Percentiles rank a stretch among this genome's conserved stretches.
These are phyloP conservation scores for Polychaeton citri DNA, from an alignment of 2,329 filamentous ascomycete genomes.

Conservation along the genomic window DNA sequence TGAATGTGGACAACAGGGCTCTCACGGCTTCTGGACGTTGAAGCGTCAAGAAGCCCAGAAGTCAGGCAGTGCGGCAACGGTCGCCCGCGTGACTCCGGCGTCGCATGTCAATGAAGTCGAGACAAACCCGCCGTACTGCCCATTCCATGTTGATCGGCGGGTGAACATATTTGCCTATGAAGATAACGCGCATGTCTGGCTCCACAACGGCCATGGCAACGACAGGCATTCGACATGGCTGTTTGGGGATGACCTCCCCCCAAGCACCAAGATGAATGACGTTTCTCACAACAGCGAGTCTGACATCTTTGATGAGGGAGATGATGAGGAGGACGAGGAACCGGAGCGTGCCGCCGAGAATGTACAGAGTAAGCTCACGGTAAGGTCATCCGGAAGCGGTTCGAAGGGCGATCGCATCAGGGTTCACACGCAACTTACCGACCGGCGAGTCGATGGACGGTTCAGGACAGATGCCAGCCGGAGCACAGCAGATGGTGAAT, in stretches of 20 bases:
- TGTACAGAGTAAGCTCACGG: background rate
- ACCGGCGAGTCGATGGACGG: background rate
- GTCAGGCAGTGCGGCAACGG: background rate
- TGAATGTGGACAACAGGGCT: conserved; percentile 15
- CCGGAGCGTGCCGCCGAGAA: background rate
- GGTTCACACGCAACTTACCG: background rate
- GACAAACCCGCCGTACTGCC: conserved; percentile 87
- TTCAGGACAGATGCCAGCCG: background rate
- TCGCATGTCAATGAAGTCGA: conserved; percentile 46
- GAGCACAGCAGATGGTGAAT: background rate
- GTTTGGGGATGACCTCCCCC: conserved; percentile 17
- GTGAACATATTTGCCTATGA: conserved; percentile 63
- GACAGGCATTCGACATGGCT: conserved; percentile 13
- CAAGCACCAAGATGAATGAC: conserved; percentile 17
- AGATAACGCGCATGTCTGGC: conserved; percentile 9
- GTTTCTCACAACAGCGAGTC: conserved; percentile 2
- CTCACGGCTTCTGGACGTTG: conserved; percentile 29
- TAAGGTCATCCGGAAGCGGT: background rate
- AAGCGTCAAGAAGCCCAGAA: background rate
- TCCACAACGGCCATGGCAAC: conserved; percentile 11
- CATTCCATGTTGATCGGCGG: conserved; percentile 82
- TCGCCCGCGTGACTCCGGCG: background rate
- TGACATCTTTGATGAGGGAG: conserved; percentile 1
- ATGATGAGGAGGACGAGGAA: conserved; percentile 1
- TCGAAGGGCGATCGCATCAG: background rate